Conservation (phyloP, 2,329 filamentous ascomycete species). For the Fusarium goolgardi region DNA sequence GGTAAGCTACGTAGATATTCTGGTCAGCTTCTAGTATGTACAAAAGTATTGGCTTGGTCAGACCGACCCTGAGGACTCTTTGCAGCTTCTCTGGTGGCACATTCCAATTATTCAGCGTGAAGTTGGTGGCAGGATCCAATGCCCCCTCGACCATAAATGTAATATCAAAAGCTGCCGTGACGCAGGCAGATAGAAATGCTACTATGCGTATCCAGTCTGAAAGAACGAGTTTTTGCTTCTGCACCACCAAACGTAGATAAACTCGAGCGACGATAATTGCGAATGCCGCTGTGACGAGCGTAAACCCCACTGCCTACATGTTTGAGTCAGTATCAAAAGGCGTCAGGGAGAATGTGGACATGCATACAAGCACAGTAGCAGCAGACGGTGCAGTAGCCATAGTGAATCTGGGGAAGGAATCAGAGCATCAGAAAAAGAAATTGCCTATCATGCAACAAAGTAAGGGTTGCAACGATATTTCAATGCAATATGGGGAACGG, state of each 20-base stretch:
- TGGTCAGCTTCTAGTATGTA: background rate
- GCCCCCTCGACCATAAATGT: conserved; percentile 6
- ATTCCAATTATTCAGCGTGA: conserved; percentile 29
- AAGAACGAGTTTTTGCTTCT: conserved; percentile 23
- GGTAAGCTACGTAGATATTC: background rate
- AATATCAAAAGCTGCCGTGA: conserved; percentile 17
- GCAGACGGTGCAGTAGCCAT: conserved; percentile 23
- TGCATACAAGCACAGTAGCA: conserved; percentile 16
- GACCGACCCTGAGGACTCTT: background rate
- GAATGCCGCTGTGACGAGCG: background rate
- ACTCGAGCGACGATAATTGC: conserved; percentile 26
- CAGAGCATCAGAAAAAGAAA: conserved; percentile 3
- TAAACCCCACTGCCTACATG: conserved; percentile 1
- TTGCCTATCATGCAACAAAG: background rate
- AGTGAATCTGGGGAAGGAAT: background rate
- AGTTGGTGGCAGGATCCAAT: conserved; percentile 18
- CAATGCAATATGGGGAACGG: background rate
- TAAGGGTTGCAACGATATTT: background rate
- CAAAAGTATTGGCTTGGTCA: background rate
- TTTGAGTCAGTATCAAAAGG: background rate
- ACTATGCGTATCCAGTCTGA: conserved; percentile 18
- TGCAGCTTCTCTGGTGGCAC: conserved; percentile 7
- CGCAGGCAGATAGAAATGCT: conserved; percentile 23
- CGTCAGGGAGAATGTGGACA: background rate
- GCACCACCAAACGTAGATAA: conserved; percentile 30